Base-by-base conservation (phyloP, 2,329 filamentous ascomycete species). In the Curvularia verruculosa region DNA sequence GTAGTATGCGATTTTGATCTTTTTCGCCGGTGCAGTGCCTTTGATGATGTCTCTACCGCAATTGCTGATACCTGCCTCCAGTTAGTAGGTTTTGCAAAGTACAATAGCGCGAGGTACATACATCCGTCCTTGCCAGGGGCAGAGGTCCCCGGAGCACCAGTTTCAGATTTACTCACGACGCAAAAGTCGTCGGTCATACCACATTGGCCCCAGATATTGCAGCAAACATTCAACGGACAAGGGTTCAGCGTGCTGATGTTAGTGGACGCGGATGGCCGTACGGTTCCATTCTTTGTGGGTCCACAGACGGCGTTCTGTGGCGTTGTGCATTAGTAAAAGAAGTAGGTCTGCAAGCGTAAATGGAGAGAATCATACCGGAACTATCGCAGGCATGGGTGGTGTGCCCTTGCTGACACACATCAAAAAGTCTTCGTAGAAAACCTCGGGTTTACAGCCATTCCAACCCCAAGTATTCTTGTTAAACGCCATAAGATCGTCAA, bases 251-350 rank as follows among this genome's bases (percentile, higher is more conserved):
- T 37, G 4, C 59, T 56, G 4, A 73, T 47, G 19, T 72, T 63
- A 0, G 63, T 73, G n/a, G 71, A 75, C 10, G 70, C 63, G 0
- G 65, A 15, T 0, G 79, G 76, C 10, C 63, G 45, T 9, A 61
- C 48, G 0, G 80, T 81, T 0, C 78, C 78, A 5, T 73, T 72
- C 1, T 77, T 50, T 41, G 77, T 74, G 2, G 82, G 83, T 0
- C 83, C 82, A 63, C 83, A 83, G 0, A 75, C 59, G 12, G 78
- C 77, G 45, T 77, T 75, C n/a, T n/a, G n/a, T n/a, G n/a, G n/a
- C n/a, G n/a, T n/a, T n/a, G n/a, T n/a, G n/a, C n/a, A n/a, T n/a
- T n/a, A n/a, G n/a, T n/a, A n/a, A n/a, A n/a, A n/a, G n/a, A n/a
- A n/a, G n/a, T n/a, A n/a, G n/a, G n/a, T n/a, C n/a, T n/a, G n/a